Evolutionary conservation across 1,139 yeast genomes (phyloP).

Genomic region (Pichia sp.): DNA sequence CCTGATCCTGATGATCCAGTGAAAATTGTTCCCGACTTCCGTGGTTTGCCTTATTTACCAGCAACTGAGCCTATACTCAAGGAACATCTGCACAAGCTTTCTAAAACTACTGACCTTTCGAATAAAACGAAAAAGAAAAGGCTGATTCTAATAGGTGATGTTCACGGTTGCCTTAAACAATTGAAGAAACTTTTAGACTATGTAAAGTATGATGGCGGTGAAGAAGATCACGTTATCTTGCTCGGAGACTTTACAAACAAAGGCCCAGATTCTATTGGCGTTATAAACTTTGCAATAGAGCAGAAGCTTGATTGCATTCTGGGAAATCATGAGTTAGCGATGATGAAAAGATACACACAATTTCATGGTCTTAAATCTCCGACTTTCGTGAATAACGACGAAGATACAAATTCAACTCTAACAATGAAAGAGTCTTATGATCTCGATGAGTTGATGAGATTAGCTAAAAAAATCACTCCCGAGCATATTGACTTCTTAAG

Average conservation of each 20-base stretch:
- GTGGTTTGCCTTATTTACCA: conserved; percentile 19
- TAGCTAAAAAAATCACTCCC: conserved; percentile 58
- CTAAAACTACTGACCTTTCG: background rate
- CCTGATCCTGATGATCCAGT: conserved; percentile 25
- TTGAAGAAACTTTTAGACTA: conserved; percentile 48
- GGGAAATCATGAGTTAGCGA: conserved; percentile 83
- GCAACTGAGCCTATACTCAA: conserved; percentile 18
- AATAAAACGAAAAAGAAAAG: conserved; percentile 33
- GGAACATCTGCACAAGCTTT: conserved; percentile 21
- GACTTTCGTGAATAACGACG: conserved; percentile 19
- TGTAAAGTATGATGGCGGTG: conserved; percentile 38
- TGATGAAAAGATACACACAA: conserved; percentile 55
- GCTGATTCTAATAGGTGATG: conserved; percentile 74
- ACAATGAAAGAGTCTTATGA: conserved; percentile 28
- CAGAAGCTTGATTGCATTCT: conserved; percentile 65
- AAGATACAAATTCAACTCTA: conserved; percentile 12
- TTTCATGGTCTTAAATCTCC: conserved; percentile 46
- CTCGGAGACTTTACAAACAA: conserved; percentile 85
- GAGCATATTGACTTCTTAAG: conserved; percentile 56
- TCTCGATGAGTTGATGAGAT: conserved; percentile 52
- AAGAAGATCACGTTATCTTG: conserved; percentile 57
- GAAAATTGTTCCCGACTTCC: conserved; percentile 26
- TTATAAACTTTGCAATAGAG: conserved; percentile 62
- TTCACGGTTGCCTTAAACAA: conserved; percentile 72
- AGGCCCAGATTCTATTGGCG: conserved; percentile 72